phyloP scores from a whole-genome alignment of 345 rosid species.

The Citrus reticulata region DNA sequence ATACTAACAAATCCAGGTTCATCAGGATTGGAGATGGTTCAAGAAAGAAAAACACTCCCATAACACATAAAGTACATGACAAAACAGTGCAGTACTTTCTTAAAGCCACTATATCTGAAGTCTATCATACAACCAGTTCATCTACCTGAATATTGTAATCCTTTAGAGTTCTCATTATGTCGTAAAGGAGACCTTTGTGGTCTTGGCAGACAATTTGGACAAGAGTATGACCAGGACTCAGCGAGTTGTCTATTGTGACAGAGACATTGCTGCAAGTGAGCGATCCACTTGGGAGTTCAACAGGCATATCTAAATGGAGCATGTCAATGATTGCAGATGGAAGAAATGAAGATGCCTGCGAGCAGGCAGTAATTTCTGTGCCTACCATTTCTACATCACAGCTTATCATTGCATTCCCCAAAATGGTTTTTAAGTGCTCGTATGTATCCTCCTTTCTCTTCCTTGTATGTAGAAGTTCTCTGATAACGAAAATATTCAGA shows the following conservation, averaged over 20 bases:
- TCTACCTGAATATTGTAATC: conserved; percentile 91
- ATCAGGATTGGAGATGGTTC: background rate
- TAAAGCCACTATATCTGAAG: background rate
- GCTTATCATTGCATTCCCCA: conserved; percentile 63
- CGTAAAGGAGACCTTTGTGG: conserved; percentile 90
- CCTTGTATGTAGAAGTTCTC: conserved; percentile 77
- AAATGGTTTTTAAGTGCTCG: conserved; percentile 37
- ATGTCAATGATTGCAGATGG: conserved; percentile 57
- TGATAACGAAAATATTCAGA: conserved; percentile 21
- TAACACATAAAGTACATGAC: background rate
- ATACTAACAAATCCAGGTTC: background rate
- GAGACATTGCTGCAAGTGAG: conserved; percentile 46
- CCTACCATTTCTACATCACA: conserved; percentile 78
- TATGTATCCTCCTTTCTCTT: conserved; percentile 63
- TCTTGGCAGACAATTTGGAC: conserved; percentile 82
- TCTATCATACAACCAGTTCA: conserved; percentile 1
- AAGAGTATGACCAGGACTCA: conserved; percentile 85
- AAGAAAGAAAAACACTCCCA: background rate
- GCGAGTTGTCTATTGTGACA: conserved; percentile 64
- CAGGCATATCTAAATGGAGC: conserved; percentile 38
- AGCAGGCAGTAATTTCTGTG: conserved; percentile 62
- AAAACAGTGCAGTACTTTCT: background rate
- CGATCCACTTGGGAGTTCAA: conserved; percentile 33
- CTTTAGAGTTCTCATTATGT: conserved; percentile 91
- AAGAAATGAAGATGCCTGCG: conserved; percentile 59